phyloP scores from a whole-genome alignment of 495 filamentous ascomycete genomes.

The Podospora sp. region DNA sequence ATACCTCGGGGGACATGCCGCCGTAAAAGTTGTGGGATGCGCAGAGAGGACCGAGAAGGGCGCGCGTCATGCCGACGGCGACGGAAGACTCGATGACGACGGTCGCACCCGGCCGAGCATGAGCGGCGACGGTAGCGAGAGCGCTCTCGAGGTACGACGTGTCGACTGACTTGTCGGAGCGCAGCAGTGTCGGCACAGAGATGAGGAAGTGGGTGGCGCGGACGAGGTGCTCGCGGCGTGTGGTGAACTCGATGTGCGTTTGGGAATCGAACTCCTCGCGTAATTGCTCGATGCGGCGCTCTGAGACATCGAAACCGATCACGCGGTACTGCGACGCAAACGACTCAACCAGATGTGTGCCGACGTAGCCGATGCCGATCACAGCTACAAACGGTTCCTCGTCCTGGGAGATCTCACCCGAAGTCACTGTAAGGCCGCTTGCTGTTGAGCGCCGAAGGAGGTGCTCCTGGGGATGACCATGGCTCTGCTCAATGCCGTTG shows the following conservation, averaged over 20 bases:
- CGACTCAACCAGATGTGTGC: slow-evolving; percentile 34
- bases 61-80: slow-evolving; percentile 45
- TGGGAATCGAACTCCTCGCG: slow-evolving; percentile 16
- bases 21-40: slow-evolving; percentile 29
- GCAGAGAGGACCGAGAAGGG: slow-evolving; percentile 36
- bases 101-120: slow-evolving; percentile 36
- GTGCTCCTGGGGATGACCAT: too few species aligned
- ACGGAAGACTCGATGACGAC: slow-evolving; percentile 44
- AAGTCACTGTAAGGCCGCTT: background rate
- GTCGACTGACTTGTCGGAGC: slow-evolving; percentile 37
- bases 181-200: slow-evolving; percentile 43
- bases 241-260: slow-evolving; percentile 26
- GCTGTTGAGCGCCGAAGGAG: background rate
- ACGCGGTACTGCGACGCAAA: slow-evolving; percentile 38
- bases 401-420: background rate
- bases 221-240: slow-evolving; percentile 27
- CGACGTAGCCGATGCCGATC: slow-evolving; percentile 45
- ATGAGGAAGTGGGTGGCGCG: slow-evolving; percentile 42
- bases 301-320: slow-evolving; percentile 39
- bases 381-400: slow-evolving; percentile 37
- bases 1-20: slow-evolving; percentile 43
- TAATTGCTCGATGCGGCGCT: slow-evolving; percentile 26
- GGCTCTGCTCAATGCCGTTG: too few species aligned
- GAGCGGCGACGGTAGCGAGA: slow-evolving; percentile 32
- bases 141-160: slow-evolving; percentile 35